Percentiles rank a stretch among this genome's conserved stretches.
Evolutionary conservation across 2,329 filamentous ascomycete species (phyloP).

Genomic region (Ilyonectria robusta): DNA sequence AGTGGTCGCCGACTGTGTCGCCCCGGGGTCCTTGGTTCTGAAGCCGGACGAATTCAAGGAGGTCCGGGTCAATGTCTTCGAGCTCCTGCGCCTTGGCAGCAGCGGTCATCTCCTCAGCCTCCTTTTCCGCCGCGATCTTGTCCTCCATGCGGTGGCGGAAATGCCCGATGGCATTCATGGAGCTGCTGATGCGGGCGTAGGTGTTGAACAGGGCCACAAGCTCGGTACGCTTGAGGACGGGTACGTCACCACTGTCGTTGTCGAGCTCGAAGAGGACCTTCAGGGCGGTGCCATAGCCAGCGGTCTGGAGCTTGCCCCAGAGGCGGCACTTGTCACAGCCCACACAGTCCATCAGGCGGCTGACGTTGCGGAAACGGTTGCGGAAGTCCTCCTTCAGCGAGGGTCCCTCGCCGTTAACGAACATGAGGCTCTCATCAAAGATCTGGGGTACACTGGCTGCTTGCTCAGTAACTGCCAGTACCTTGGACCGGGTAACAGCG

Average conservation of each 20-base stretch:
- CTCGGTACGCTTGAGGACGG: conserved; percentile 87
- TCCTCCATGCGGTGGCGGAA: conserved; percentile 73
- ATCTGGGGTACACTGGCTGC: conserved; percentile 82
- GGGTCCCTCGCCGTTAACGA: conserved; percentile 81
- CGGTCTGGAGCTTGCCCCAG: conserved; percentile 97
- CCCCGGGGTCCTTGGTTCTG: conserved; percentile 51
- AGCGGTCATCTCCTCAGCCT: conserved; percentile 52
- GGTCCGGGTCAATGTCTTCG: conserved; percentile 59
- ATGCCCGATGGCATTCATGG: conserved; percentile 79
- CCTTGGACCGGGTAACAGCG: conserved; percentile 82
- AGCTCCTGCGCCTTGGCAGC: conserved; percentile 49
- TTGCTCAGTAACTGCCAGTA: conserved; percentile 80
- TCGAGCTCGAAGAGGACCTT: conserved; percentile 98
- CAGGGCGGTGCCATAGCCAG: conserved; percentile 92
- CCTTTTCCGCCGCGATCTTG: conserved; percentile 44
- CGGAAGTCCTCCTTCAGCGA: conserved; percentile 97
- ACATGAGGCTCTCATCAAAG: conserved; percentile 97
- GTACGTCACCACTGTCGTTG: conserved; percentile 73
- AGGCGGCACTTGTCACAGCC: conserved; percentile 98
- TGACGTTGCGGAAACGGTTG: conserved; percentile 97
- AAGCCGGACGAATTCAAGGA: conserved; percentile 50
- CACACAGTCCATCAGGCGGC: conserved; percentile 97
- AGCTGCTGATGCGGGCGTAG: conserved; percentile 87
- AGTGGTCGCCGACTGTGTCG: conserved; percentile 64
- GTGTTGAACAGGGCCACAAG: conserved; percentile 96